These are phyloP conservation scores for Tricholoma sp. DNA, from an alignment of 768 basidiomycete genomes.

Conservation along the genomic window DNA sequence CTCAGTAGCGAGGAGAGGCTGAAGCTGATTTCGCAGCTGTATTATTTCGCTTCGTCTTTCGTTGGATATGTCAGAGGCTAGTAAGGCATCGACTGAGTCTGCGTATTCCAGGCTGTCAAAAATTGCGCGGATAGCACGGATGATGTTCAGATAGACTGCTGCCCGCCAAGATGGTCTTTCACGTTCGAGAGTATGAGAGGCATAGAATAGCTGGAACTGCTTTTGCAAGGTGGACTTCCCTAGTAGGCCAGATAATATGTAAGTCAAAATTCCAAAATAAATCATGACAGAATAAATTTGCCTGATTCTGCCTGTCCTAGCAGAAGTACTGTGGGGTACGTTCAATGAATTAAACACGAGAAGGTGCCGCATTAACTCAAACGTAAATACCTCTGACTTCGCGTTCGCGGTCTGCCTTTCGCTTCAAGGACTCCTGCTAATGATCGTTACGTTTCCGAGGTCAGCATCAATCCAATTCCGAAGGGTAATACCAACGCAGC, in stretches of 20 bases:
- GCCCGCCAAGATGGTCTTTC: conserved; percentile 13
- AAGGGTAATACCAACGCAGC: neutral
- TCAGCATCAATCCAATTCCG: neutral
- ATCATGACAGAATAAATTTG: neutral
- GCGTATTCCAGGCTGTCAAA: conserved; percentile 9
- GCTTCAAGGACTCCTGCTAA: conserved; percentile 10
- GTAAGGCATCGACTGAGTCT: conserved; percentile 7
- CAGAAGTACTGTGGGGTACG: conserved; percentile 8
- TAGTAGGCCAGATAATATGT: neutral
- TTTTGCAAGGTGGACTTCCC: conserved; percentile 16
- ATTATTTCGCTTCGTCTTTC: conserved; percentile 9
- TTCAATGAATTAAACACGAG: neutral
- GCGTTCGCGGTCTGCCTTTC: conserved; percentile 6
- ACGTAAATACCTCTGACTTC: conserved; percentile 11
- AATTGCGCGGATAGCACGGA: conserved; percentile 10
- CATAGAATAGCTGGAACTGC: conserved; percentile 14
- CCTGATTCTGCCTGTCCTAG: conserved; percentile 15
- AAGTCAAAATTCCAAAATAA: neutral
- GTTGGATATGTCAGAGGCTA: conserved; percentile 8
- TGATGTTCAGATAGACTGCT: conserved; percentile 12
- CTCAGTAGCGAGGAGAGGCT: conserved; percentile 11
- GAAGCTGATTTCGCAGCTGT: conserved; percentile 1
- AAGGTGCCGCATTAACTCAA: neutral
- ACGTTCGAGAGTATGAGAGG: conserved; percentile 13
- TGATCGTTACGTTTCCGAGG: neutral